Percentiles rank a stretch among this genome's conserved stretches.
These are phyloP conservation scores for Alternaria sp. DNA, from an alignment of 2,329 filamentous ascomycete species.

Conservation along the genomic window DNA sequence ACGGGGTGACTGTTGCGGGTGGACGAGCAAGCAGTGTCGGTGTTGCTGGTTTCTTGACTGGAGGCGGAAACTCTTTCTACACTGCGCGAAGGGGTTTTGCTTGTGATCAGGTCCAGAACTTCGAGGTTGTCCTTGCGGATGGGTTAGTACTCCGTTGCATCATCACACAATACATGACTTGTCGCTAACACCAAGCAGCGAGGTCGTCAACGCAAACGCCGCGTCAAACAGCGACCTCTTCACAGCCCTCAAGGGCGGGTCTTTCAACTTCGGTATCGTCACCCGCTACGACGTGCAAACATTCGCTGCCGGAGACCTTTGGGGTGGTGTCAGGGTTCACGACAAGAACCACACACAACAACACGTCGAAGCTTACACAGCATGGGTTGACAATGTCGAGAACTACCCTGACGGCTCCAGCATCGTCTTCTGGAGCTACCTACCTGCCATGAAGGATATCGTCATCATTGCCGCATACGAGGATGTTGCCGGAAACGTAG, in stretches of 20 bases:
- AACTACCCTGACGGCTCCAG: constrained; percentile 30
- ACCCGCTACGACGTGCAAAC: constrained; percentile 25
- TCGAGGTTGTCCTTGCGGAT: constrained; percentile 47
- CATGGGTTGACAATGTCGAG: constrained; percentile 31
- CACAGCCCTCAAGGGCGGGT: constrained; percentile 43
- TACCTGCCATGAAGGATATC: constrained; percentile 18
- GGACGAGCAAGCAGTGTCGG: constrained; percentile 34
- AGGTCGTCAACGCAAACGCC: constrained; percentile 47
- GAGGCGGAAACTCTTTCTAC: constrained; percentile 38
- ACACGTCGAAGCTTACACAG: constrained; percentile 26
- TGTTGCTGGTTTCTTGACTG: constrained; percentile 35
- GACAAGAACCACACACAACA: constrained; percentile 18
- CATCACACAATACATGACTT: background rate
- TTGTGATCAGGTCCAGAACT: constrained; percentile 38
- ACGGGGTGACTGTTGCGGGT: constrained; percentile 26
- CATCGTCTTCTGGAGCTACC: constrained; percentile 33
- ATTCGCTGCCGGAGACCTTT: constrained; percentile 31
- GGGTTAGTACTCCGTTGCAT: constrained; percentile 23
- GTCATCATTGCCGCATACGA: constrained; percentile 29
- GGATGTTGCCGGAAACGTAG: constrained; percentile 25
- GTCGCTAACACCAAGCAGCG: constrained; percentile 26
- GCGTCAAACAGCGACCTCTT: constrained; percentile 47
- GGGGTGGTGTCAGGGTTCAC: constrained; percentile 26
- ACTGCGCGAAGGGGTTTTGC: constrained; percentile 28
- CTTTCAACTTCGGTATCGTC: constrained; percentile 39